These are phyloP conservation scores for Elongisporangium prolatum DNA, from an alignment of 352 stramenopile species.

Conservation along the genomic window DNA sequence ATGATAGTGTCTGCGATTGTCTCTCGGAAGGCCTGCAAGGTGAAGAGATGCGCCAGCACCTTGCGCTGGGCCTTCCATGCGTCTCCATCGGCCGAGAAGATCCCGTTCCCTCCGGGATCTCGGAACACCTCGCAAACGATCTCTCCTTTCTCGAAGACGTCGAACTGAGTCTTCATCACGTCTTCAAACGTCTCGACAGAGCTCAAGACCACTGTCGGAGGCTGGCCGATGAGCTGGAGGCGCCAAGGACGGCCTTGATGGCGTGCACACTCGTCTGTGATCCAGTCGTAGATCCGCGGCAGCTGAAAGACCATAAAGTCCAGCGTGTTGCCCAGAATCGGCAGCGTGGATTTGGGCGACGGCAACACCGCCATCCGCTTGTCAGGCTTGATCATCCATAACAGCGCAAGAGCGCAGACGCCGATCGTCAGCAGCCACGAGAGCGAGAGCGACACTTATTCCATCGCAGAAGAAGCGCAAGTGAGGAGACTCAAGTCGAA, in stretches of 20 bases:
- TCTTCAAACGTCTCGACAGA: conserved; percentile 35
- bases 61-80: conserved; percentile 57
- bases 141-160: conserved; percentile 61
- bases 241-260: conserved; percentile 32
- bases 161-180: conserved; percentile 51
- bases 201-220: conserved; percentile 33
- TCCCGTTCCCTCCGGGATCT: conserved; percentile 48
- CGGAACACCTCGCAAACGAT: conserved; percentile 33
- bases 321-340: conserved; percentile 38
- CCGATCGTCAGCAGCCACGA: not conserved
- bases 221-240: conserved; percentile 24
- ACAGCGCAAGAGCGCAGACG: conserved; percentile 10
- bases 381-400: conserved; percentile 18
- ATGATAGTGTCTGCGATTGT: conserved; percentile 31
- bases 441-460: too few relatives aligned
- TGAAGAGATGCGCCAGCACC: conserved; percentile 79
- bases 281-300: conserved; percentile 43
- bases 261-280: conserved; percentile 31
- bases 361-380: conserved; percentile 23
- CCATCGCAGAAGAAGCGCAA: too few relatives aligned
- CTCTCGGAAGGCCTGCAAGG: conserved; percentile 32
- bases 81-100: conserved; percentile 46
- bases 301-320: conserved; percentile 32
- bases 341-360: conserved; percentile 26
- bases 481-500: too few relatives aligned